Evolutionary conservation across 179 eudicot genomes (phyloP).

Genomic region (Beta corolliflora): DNA sequence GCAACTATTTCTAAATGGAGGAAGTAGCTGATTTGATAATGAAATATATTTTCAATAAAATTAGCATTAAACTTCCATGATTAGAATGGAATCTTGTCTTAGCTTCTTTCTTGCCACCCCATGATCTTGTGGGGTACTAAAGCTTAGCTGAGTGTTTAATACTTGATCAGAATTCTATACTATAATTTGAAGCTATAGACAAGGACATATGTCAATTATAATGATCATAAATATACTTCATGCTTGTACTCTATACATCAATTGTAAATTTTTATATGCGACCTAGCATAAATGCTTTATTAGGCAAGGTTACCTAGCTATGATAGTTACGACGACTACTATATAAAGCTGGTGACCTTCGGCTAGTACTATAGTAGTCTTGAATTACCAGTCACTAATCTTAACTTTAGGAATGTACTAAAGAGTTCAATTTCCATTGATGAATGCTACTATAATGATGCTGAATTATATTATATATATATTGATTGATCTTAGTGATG

Average conservation of each 20-base stretch:
- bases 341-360: no score
- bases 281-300: neutral
- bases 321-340: neutral
- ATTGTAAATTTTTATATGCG: neutral
- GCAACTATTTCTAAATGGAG: no score
- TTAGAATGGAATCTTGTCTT: neutral
- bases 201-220: conserved; percentile 3
- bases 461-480: no score
- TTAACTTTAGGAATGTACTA: neutral
- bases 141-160: neutral
- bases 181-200: neutral
- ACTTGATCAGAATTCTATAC: neutral
- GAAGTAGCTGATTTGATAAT: no score
- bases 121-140: neutral
- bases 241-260: neutral
- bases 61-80: neutral
- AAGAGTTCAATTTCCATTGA: no score
- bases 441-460: no score
- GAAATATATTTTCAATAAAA: neutral
- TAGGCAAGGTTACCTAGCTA: neutral
- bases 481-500: no score
- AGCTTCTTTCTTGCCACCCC: neutral
- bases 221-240: neutral
- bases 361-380: neutral
- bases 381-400: neutral